Base-by-base conservation (phyloP, 805 yeast species). In the Trichomonascus vanleenenianus region DNA sequence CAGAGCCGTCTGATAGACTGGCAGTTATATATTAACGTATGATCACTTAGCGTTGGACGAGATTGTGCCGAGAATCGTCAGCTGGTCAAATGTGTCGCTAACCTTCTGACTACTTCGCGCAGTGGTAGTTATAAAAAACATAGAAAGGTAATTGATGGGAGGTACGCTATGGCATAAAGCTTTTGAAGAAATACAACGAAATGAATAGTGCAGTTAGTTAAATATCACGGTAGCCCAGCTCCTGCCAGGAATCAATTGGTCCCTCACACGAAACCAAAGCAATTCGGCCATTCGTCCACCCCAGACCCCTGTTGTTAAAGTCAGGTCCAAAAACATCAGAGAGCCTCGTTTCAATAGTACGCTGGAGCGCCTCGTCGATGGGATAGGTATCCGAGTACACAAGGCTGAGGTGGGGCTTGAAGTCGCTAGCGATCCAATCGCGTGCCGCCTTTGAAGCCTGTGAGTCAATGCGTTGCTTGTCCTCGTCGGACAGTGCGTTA, bases 201-300 rank as follows among this genome's bases (percentile, higher is more conserved):
- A n/a, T n/a, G n/a, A 22, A 22, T 22, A 22, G 8, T 22, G 8
- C 27, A 22, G 27, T 22, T 22, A 22, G 27, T 37, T 45, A 54
- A 3, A 61, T 42, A 41, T 63, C 66, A 25, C 64, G 43, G 35
- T 56, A 54, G 1, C 87, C 91, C 48, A 83, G 64, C 1, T 73
- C 73, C 35, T 72, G 66, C 94, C 94, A 84, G 45, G 79, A 75
- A 39, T 70, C 74, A 4, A 79, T 79, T 3, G 83, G 85, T 0
- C 91, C 91, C 53, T 78, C 83, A 56, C 88, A 81, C 15, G 70
- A 68, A 5, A 84, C 85, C 44, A 84, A 71, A 52, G 81, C 76
- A 19, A 81, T 67, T 6, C 83, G 80, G 2, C 86, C 85, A 6
- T 81, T 77, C 39, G 71, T 74, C 93, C 93, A 84, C 2, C 78